Conservation (phyloP, 2,329 filamentous ascomycete species). For the Hypoxylon sp. region DNA sequence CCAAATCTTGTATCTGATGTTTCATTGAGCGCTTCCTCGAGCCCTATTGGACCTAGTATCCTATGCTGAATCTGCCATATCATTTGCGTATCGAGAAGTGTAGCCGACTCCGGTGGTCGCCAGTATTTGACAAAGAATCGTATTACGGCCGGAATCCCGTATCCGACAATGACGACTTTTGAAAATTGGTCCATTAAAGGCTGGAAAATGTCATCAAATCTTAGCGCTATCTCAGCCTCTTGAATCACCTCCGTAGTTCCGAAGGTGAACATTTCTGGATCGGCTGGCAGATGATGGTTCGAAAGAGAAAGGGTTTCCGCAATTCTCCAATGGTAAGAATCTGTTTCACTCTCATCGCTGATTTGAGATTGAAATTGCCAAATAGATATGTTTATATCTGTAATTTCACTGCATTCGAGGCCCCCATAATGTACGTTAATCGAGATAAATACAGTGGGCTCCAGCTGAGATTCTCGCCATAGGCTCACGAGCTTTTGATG, state of each 20-base stretch:
- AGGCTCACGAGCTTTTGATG: background rate
- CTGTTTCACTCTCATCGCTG: background rate
- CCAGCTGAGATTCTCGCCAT: background rate
- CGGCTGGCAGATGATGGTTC: background rate
- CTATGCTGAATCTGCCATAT: slow-evolving; percentile 27
- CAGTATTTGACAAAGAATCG: slow-evolving; percentile 1
- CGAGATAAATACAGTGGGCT: background rate
- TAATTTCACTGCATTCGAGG: slow-evolving; percentile 1
- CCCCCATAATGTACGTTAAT: slow-evolving; percentile 6
- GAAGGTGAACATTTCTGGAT: slow-evolving; percentile 12
- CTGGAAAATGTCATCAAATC: background rate
- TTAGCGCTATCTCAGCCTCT: background rate
- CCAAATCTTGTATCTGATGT: background rate
- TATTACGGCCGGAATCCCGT: background rate
- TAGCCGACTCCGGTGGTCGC: background rate
- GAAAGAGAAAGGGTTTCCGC: background rate
- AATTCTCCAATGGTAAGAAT: slow-evolving; percentile 9
- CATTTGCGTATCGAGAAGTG: slow-evolving; percentile 20
- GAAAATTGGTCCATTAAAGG: background rate
- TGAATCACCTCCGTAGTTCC: background rate
- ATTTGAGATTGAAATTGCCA: no score
- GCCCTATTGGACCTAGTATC: background rate
- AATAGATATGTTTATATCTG: slow-evolving; percentile 10
- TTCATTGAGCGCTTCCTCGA: slow-evolving; percentile 11
- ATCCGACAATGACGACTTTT: slow-evolving; percentile 7